Conservation (phyloP, 345 rosid genomes). For the Physaria fendleri region DNA sequence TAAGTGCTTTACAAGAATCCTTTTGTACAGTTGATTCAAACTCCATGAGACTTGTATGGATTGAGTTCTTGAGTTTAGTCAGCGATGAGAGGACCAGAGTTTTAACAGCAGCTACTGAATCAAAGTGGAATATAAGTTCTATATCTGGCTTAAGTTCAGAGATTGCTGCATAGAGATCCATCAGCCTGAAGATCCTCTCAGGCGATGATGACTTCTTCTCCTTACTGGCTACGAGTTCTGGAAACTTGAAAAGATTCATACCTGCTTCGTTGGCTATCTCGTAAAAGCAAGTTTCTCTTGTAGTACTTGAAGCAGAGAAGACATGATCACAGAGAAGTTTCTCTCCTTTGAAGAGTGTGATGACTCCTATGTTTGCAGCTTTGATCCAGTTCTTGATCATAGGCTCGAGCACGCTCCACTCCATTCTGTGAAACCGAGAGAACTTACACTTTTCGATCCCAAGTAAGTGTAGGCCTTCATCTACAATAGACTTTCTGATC, state of each 20-base stretch:
- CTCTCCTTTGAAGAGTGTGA: constrained; percentile 54
- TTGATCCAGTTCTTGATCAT: constrained; percentile 60
- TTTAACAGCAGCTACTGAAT: constrained; percentile 46
- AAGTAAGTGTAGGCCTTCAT: constrained; percentile 53
- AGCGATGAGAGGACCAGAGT: constrained; percentile 44
- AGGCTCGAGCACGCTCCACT: constrained; percentile 41
- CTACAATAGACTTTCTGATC: constrained; percentile 55
- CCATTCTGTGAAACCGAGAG: constrained; percentile 44
- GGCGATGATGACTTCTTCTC: constrained; percentile 33
- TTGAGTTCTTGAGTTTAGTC: constrained; percentile 43
- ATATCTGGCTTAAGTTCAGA: constrained; percentile 58
- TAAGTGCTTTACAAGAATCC: constrained; percentile 37
- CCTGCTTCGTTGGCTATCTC: constrained; percentile 62
- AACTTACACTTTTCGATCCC: constrained; percentile 41
- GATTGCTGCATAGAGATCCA: constrained; percentile 59
- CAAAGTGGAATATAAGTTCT: constrained; percentile 48
- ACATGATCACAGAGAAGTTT: constrained; percentile 61
- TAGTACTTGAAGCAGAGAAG: constrained; percentile 40
- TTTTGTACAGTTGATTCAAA: constrained; percentile 48
- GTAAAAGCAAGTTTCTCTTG: constrained; percentile 58
- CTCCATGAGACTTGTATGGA: constrained; percentile 30
- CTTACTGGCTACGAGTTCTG: constrained; percentile 46
- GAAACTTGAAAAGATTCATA: constrained; percentile 47
- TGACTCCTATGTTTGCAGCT: constrained; percentile 55
- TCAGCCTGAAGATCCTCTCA: constrained; percentile 48